These are phyloP conservation scores for Saururus chinensis DNA, from an alignment of 164 flowering plant species.

Conservation along the genomic window DNA sequence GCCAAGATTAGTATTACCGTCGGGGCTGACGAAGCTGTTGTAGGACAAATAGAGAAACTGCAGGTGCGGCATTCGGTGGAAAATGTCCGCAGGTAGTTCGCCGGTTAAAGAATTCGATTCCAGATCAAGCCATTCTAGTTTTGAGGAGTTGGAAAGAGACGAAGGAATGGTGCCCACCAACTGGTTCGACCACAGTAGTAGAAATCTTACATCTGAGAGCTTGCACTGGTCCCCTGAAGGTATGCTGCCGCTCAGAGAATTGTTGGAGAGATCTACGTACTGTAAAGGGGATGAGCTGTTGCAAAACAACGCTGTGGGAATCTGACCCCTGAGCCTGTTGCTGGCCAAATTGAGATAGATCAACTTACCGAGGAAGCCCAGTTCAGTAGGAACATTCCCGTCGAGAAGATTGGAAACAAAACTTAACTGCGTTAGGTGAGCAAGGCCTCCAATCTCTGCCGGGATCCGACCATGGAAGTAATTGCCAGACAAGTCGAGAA, in stretches of 20 bases:
- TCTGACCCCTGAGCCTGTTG: conserved; percentile 43
- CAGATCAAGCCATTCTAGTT: conserved; percentile 75
- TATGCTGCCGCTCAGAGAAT: conserved; percentile 56
- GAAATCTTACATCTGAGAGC: conserved; percentile 39
- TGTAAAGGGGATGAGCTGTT: conserved; percentile 43
- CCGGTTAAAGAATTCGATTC: conserved; percentile 61
- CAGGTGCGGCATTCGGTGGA: conserved; percentile 42
- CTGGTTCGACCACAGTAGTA: conserved; percentile 75
- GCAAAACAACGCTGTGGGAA: conserved; percentile 51
- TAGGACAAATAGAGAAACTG: conserved; percentile 66
- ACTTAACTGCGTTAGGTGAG: conserved; percentile 44
- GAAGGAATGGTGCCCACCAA: conserved; percentile 54
- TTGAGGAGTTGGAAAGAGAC: conserved; percentile 57
- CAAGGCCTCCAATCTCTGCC: conserved; percentile 39
- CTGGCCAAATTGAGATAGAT: conserved; percentile 58
- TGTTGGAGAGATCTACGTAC: conserved; percentile 79
- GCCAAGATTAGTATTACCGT: conserved; percentile 48
- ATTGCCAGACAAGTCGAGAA: conserved; percentile 69
- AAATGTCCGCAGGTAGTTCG: conserved; percentile 44
- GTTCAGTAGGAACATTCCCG: conserved; percentile 46
- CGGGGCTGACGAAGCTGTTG: conserved; percentile 54
- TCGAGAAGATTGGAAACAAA: conserved; percentile 47
- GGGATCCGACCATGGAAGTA: conserved; percentile 62
- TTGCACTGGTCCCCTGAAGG: conserved; percentile 39
- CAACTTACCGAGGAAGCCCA: conserved; percentile 41